phyloP scores from a whole-genome alignment of 345 rosid genomes.

The Aquilaria yunnanensis region DNA sequence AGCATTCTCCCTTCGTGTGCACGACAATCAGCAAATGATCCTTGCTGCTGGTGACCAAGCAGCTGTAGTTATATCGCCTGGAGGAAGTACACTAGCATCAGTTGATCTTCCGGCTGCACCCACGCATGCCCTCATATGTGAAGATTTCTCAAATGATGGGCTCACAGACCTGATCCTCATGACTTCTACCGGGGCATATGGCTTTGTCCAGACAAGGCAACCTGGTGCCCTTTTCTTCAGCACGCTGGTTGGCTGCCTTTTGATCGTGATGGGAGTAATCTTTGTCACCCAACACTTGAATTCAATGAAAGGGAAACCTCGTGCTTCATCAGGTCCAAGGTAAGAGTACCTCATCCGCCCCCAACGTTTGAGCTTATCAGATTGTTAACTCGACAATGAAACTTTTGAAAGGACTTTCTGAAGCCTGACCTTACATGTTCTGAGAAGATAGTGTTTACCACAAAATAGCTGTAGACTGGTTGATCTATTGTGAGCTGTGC shows the following conservation, averaged over 20 bases:
- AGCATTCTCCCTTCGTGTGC: conserved; percentile 61
- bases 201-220: conserved; percentile 92
- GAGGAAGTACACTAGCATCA: conserved; percentile 70
- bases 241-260: conserved; percentile 87
- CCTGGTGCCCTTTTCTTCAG: conserved; percentile 99
- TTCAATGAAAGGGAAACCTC: conserved; percentile 77
- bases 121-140: conserved; percentile 69
- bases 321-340: conserved; percentile 47
- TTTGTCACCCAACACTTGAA: conserved; percentile 83
- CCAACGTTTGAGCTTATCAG: neutral
- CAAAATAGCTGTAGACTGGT: no score
- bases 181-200: conserved; percentile 84
- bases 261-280: conserved; percentile 89
- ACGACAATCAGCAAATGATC: conserved; percentile 79
- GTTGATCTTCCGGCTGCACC: conserved; percentile 85
- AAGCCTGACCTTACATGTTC: no score
- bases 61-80: conserved; percentile 77
- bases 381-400: no score
- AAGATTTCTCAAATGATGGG: conserved; percentile 91
- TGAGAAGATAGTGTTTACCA: no score
- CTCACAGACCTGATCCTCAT: conserved; percentile 82
- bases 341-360: conserved; percentile 15
- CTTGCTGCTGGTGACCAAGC: conserved; percentile 95
- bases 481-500: no score
- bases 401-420: no score